A percentile compares a stretch with the other conserved stretches of the same genome.
These are phyloP conservation scores for Nitzschia inconspicua DNA, from an alignment of 108 stramenopile species.

Conservation along the genomic window DNA sequence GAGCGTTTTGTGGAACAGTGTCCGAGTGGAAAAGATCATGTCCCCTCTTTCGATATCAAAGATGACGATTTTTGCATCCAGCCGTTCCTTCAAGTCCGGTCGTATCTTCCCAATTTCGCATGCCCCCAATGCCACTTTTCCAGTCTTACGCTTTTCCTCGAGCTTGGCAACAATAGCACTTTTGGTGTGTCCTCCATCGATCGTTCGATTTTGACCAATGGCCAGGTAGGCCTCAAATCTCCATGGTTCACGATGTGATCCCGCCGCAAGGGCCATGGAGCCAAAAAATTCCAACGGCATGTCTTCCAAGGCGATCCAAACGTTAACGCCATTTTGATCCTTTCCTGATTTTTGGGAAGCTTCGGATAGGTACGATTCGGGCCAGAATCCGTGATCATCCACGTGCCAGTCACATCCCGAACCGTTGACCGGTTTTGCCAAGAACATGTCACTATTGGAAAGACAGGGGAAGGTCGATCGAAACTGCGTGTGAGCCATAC, in stretches of 20 bases:
- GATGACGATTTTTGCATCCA: neutral
- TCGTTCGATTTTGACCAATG: constrained; percentile 32
- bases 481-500: neutral
- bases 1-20: constrained; percentile 30
- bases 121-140: neutral
- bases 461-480: neutral
- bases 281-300: constrained; percentile 23
- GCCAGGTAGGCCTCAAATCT: constrained; percentile 38
- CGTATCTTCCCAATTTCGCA: neutral
- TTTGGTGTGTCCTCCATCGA: constrained; percentile 26
- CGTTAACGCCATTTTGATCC: constrained; percentile 31
- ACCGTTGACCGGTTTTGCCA: constrained; percentile 26
- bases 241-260: constrained; percentile 45
- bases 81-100: neutral
- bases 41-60: constrained; percentile 27
- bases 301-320: constrained; percentile 31
- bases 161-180: neutral
- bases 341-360: constrained; percentile 9
- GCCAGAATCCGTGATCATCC: constrained; percentile 33
- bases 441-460: constrained; percentile 1
- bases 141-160: constrained; percentile 1
- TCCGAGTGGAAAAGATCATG: constrained; percentile 24
- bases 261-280: constrained; percentile 24
- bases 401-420: constrained; percentile 34
- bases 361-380: neutral